phyloP scores from a whole-genome alignment of 139 green algal genomes.

The Ettlia oleoabundans region DNA sequence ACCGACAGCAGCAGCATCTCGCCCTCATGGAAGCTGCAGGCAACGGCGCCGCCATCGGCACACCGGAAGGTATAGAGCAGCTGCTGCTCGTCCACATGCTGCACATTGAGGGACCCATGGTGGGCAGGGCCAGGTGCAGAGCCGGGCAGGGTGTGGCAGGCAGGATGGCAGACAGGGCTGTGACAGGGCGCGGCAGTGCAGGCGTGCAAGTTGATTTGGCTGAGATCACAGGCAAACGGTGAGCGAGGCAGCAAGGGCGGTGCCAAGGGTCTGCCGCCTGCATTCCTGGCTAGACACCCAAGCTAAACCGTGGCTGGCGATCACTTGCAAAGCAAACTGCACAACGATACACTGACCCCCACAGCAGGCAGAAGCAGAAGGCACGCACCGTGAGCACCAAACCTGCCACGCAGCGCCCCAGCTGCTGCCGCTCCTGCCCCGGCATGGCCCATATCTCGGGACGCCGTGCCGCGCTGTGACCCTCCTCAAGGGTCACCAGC shows the following conservation, averaged over 20 bases:
- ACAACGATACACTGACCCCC: no score
- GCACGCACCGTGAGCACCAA: conserved; percentile 37
- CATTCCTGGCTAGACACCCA: no score
- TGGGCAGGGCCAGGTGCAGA: neutral
- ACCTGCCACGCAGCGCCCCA: conserved; percentile 63
- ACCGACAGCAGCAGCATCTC: conserved; percentile 75
- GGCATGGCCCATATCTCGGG: conserved; percentile 72
- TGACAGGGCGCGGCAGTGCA: no score
- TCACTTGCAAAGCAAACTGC: no score
- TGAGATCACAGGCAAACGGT: no score
- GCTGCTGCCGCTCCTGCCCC: conserved; percentile 62
- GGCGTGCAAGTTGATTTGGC: no score
- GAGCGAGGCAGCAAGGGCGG: no score
- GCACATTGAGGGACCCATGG: neutral
- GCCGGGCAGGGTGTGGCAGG: no score
- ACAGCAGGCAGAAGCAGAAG: no score
- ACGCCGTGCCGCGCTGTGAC: conserved; percentile 1
- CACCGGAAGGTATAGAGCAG: conserved; percentile 36
- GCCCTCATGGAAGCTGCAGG: conserved; percentile 49
- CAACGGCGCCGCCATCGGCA: neutral
- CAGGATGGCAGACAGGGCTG: no score
- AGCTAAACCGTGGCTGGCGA: no score
- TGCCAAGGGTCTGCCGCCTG: no score
- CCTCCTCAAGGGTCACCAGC: conserved; percentile 81
- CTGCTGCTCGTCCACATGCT: conserved; percentile 30